A percentile compares a stretch with the other conserved stretches of the same genome.
phyloP scores from a whole-genome alignment of 1,284 basidiomycete species.

The Termitomyces sp. region DNA sequence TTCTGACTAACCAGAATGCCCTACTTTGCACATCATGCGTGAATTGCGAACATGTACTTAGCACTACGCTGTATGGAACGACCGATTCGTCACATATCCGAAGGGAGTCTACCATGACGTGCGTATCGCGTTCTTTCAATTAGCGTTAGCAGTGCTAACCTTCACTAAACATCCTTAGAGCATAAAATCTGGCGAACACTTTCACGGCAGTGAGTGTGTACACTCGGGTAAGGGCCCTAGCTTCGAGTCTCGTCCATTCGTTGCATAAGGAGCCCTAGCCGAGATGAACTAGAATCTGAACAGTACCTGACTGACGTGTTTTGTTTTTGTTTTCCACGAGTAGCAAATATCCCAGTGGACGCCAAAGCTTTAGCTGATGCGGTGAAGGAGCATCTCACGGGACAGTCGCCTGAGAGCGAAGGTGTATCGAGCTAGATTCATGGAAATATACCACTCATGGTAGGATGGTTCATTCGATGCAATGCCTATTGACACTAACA shows the following conservation, averaged over 20 bases:
- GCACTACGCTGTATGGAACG: constrained; percentile 40
- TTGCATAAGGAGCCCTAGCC: background rate
- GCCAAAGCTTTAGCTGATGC: constrained; percentile 22
- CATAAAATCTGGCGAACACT: constrained; percentile 24
- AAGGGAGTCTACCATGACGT: constrained; percentile 30
- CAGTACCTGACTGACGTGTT: background rate
- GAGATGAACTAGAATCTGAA: background rate
- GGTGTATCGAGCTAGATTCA: background rate
- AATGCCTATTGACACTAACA: background rate
- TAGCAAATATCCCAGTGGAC: constrained; percentile 29
- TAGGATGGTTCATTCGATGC: background rate
- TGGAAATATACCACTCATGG: background rate
- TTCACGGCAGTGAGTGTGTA: constrained; percentile 28
- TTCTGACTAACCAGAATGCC: background rate
- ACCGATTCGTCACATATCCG: constrained; percentile 33
- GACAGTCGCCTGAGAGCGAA: background rate
- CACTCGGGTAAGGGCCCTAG: background rate
- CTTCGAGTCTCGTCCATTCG: background rate
- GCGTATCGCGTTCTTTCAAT: constrained; percentile 5
- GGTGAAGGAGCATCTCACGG: constrained; percentile 24
- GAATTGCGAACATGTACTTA: constrained; percentile 12
- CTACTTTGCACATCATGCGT: background rate
- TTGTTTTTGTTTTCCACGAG: background rate
- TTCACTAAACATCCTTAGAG: constrained; percentile 21
- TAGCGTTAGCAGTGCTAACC: constrained; percentile 2